Percentiles rank a stretch among this genome's conserved stretches.
Evolutionary conservation across 257 asterid species (phyloP).

Genomic region (Ocimum tenuiflorum): DNA sequence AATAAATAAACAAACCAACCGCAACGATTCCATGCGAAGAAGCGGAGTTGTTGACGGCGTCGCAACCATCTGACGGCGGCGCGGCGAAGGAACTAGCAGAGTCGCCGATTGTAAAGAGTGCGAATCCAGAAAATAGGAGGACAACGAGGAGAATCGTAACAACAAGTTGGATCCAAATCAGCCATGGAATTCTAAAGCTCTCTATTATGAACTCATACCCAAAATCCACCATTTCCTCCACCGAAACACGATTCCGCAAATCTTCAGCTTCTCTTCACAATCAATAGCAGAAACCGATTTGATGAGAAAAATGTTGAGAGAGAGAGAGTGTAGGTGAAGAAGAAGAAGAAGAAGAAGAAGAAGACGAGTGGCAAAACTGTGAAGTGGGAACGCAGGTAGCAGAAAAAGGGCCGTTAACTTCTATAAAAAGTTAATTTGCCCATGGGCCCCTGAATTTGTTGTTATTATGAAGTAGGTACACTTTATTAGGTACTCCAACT

Average conservation of each 20-base stretch:
- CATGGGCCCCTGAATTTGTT: not conserved
- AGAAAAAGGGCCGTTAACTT: constrained; percentile 8
- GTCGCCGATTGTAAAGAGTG: constrained; percentile 30
- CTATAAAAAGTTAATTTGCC: not conserved
- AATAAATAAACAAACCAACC: constrained; percentile 15
- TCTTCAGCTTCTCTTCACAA: not conserved
- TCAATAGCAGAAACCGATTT: not conserved
- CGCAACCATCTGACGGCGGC: constrained; percentile 8
- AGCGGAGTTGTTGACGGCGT: constrained; percentile 16
- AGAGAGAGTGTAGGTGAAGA: not conserved
- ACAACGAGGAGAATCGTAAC: constrained; percentile 50
- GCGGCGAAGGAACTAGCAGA: constrained; percentile 18
- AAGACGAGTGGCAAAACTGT: too few species aligned
- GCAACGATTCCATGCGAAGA: constrained; percentile 25
- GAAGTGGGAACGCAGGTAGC: not conserved
- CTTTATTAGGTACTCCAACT: not conserved
- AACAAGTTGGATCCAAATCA: constrained; percentile 69
- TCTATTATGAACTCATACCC: constrained; percentile 62
- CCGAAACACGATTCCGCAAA: not conserved
- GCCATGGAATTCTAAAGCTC: constrained; percentile 57
- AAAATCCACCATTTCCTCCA: constrained; percentile 44
- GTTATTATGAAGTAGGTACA: not conserved
- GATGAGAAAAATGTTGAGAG: not conserved
- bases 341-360: not conserved
- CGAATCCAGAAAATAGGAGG: constrained; percentile 51